These are phyloP conservation scores for Cyathus striatus DNA, from an alignment of 768 basidiomycete genomes.

Conservation along the genomic window DNA sequence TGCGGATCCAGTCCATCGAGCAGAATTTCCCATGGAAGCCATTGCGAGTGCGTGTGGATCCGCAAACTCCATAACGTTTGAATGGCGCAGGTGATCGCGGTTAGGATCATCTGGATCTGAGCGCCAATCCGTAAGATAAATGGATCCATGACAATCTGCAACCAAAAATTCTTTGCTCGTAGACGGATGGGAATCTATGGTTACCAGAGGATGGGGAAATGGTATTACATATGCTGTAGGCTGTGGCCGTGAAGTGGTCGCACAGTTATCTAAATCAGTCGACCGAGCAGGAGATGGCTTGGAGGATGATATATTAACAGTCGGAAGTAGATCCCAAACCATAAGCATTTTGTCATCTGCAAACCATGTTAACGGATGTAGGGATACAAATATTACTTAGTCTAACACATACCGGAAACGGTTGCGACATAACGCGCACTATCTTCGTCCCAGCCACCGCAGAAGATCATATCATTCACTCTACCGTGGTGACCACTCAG, in stretches of 20 bases:
- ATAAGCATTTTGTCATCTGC: conserved; percentile 80
- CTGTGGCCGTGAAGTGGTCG: conserved; percentile 42
- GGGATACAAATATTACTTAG: conserved; percentile 2
- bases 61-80: conserved; percentile 63
- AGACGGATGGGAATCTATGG: conserved; percentile 65
- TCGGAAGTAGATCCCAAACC: conserved; percentile 81
- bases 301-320: conserved; percentile 35
- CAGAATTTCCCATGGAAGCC: conserved; percentile 37
- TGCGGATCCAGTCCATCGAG: conserved; percentile 50
- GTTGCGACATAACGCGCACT: conserved; percentile 73
- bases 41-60: conserved; percentile 63
- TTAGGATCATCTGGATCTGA: conserved; percentile 56
- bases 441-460: conserved; percentile 68
- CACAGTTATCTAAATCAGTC: conserved; percentile 20
- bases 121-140: conserved; percentile 82
- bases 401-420: conserved; percentile 53
- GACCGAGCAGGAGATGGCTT: conserved; percentile 22
- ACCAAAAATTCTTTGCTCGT: conserved; percentile 79
- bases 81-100: conserved; percentile 53
- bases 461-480: conserved; percentile 76
- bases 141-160: conserved; percentile 66
- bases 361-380: conserved; percentile 3
- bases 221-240: conserved; percentile 75
- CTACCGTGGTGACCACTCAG: conserved; percentile 77
- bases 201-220: conserved; percentile 66